These are phyloP conservation scores for Vachellia collinsii DNA, from an alignment of 306 rosid genomes.

Conservation along the genomic window DNA sequence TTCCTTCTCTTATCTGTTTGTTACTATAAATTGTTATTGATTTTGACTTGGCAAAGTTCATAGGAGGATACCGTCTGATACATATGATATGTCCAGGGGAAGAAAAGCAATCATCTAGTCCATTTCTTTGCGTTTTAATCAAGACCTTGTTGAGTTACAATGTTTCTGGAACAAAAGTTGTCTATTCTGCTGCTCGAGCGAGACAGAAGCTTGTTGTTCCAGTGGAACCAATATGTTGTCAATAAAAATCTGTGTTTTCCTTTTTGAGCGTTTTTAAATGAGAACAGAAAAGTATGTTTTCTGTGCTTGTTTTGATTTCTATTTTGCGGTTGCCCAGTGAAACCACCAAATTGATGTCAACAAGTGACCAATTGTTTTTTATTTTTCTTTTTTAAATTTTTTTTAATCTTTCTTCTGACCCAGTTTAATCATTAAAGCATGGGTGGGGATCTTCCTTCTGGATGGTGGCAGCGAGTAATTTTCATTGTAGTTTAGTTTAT, in stretches of 20 bases:
- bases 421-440: not conserved
- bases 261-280: not conserved
- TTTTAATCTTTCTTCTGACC: not conserved
- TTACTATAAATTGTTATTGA: not conserved
- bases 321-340: not conserved
- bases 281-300: not conserved
- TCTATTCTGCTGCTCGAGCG: not conserved
- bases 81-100: not conserved
- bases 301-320: not conserved
- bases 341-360: not conserved
- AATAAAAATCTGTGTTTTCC: not conserved
- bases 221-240: conserved; percentile 1
- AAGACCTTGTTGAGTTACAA: conserved; percentile 14
- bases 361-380: not conserved
- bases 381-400: not conserved
- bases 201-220: too few species aligned
- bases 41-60: not conserved
- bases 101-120: not conserved
- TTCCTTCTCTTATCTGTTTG: not conserved
- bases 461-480: not conserved
- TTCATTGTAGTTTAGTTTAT: too few species aligned
- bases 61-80: not conserved
- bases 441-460: not conserved
- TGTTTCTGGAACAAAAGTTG: not conserved
- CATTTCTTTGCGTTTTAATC: not conserved